phyloP scores from a whole-genome alignment of 2,329 filamentous ascomycete species.

The Sclerotinia spermophila region DNA sequence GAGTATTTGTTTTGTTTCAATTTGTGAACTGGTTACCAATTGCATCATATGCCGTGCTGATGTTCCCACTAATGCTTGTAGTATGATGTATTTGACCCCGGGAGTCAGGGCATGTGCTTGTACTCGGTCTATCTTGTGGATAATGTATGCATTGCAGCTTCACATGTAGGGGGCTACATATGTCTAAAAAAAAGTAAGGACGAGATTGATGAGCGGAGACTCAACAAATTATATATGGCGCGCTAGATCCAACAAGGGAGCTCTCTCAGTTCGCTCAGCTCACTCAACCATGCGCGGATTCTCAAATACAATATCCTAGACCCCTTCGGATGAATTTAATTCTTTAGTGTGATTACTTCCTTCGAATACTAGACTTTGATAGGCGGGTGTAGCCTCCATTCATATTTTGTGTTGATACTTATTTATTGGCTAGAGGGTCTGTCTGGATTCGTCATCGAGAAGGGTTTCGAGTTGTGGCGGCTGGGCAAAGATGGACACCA shows the following conservation, averaged over 20 bases:
- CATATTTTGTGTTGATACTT: background rate
- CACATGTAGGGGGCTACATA: background rate
- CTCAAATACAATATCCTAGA: background rate
- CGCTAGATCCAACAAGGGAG: background rate
- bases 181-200: no score
- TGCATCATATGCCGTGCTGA: background rate
- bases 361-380: background rate
- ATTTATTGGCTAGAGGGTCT: background rate
- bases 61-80: background rate
- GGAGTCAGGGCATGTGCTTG: background rate
- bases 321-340: background rate
- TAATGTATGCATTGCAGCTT: background rate
- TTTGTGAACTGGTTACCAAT: background rate
- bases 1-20: accelerated
- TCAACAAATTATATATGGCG: background rate
- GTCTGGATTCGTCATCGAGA: background rate
- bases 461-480: background rate
- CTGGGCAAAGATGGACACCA: background rate
- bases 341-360: background rate
- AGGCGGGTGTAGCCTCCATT: background rate
- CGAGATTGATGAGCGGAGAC: background rate
- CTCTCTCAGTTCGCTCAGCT: background rate
- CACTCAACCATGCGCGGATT: accelerated
- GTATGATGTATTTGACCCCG: background rate
- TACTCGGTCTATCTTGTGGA: background rate